Percentiles rank a stretch among this genome's conserved stretches.
Evolutionary conservation across 306 rosid species (phyloP).

Genomic region (Erythrophleum fordii): DNA sequence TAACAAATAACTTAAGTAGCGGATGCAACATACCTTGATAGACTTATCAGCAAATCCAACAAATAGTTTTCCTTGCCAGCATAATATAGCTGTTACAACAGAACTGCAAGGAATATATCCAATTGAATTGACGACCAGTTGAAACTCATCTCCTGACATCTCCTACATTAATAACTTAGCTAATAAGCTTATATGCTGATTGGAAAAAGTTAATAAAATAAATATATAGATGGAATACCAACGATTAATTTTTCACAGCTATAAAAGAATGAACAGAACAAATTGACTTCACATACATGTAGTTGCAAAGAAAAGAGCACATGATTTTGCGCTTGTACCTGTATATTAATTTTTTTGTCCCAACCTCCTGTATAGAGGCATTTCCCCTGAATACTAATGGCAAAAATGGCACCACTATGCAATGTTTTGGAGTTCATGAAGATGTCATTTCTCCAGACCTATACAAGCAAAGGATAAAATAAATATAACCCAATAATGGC

Average conservation of each 20-base stretch:
- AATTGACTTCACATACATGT: conserved; percentile 23
- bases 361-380: conserved; percentile 87
- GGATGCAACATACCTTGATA: conserved; percentile 60
- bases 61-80: conserved; percentile 76
- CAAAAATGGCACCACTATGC: conserved; percentile 78
- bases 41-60: conserved; percentile 75
- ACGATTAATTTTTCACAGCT: conserved; percentile 9
- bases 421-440: conserved; percentile 58
- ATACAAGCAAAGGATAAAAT: conserved; percentile 39
- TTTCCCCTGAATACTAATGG: conserved; percentile 62
- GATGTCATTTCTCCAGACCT: conserved; percentile 89
- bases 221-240: conserved; percentile 24
- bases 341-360: conserved; percentile 80
- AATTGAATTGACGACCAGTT: conserved; percentile 57
- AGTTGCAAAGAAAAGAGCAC: conserved; percentile 6
- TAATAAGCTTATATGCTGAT: conserved; percentile 29
- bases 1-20: conserved; percentile 17
- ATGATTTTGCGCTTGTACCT: conserved; percentile 58
- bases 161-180: conserved; percentile 56
- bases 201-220: background rate
- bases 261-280: conserved; percentile 16
- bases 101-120: conserved; percentile 69
- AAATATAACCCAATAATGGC: conserved; percentile 31
- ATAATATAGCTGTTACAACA: conserved; percentile 68
- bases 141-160: conserved; percentile 70